Base-by-base conservation (phyloP, 2,329 filamentous ascomycete species). In the Aspergillus hiratsukae region DNA sequence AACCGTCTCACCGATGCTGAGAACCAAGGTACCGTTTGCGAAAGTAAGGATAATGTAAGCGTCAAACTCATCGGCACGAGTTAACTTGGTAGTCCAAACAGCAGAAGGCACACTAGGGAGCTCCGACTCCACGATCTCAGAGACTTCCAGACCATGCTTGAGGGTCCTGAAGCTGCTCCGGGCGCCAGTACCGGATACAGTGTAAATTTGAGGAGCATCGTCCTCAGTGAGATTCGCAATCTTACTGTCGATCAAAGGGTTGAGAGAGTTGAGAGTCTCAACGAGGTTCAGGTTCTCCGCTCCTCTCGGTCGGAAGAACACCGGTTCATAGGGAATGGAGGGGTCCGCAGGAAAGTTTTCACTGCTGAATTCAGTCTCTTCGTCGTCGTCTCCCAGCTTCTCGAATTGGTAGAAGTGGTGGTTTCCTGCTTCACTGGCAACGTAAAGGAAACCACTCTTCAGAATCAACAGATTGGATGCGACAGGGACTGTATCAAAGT, bases 321-420 rank as follows among this genome's bases (percentile, higher is more conserved):
- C 85, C 0, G 92, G 89, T 2, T 86, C 82, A 62, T 91, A 91
- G 0, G 85, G 76, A 19, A 87, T 85, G 6, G 80, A 81, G 0
- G 89, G 84, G 65, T 97, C 91, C 0, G 87, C 82, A 0, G 91
- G 87, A 62, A 89, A 96, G 60, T 89, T 81, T 53, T 94, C 90
- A 73, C 92, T 97, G 27, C 80, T 82, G 67, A 92, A 97, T 68
- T 96, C 89, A 0, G 86, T 81, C 72, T 97, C 91, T 2, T 96
- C 89, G 60, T 96, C 91, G 66, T 97, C 93, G 60, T 99, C 94
- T 45, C 93, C 95, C 6, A 99, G 84, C 68, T 96, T 96, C 72
- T 97, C 91, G 60, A 99, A 96, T 71, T 97, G 93, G 73, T 97
- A 99, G 64, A 99, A 91, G 58, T 91, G 86, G 70, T 95, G 90